Conservation (phyloP, 176 grass and related monocot species). For the Triticum dicoccoides region DNA sequence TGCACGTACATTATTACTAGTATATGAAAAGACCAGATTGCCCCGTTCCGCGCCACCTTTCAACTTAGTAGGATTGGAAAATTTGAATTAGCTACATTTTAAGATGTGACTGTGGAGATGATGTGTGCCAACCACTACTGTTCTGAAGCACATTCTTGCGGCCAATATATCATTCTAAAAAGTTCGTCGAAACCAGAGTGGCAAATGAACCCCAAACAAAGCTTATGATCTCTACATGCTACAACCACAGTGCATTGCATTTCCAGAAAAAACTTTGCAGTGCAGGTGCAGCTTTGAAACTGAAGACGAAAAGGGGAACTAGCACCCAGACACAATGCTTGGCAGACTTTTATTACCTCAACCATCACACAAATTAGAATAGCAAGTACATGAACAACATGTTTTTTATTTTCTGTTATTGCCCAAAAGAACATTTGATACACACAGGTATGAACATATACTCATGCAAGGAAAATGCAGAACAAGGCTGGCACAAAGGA, state of each 20-base stretch:
- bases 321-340: background rate
- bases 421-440: background rate
- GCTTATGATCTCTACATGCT: background rate
- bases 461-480: background rate
- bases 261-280: background rate
- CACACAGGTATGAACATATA: background rate
- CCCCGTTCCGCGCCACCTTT: background rate
- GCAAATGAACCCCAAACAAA: background rate
- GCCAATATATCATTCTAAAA: background rate
- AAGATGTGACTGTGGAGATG: background rate
- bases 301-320: background rate
- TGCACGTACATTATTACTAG: too few relatives aligned
- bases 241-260: background rate
- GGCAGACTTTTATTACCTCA: background rate
- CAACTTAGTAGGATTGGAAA: background rate
- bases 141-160: background rate
- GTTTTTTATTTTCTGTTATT: constrained; percentile 4
- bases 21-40: too few relatives aligned
- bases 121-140: background rate
- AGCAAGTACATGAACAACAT: background rate
- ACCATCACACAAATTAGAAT: background rate
- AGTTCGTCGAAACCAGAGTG: background rate
- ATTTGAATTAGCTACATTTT: background rate
- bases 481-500: background rate
- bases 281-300: background rate